phyloP scores from a whole-genome alignment of 805 yeast species.

The Yamadazyma insecticola region DNA sequence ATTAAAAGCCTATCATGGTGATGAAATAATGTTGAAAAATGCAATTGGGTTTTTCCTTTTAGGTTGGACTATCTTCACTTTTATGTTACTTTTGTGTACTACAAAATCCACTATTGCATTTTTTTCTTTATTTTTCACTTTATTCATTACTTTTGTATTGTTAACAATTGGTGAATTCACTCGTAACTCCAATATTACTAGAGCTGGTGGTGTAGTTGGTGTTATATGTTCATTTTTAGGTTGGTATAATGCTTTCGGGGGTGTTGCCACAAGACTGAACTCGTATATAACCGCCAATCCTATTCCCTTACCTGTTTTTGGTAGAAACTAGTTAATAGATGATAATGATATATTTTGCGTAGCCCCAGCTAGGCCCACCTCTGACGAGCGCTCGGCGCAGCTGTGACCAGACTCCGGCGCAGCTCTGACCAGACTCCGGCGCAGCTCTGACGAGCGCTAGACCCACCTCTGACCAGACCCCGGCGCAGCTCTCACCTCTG shows the following conservation, averaged over 20 bases:
- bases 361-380: no score
- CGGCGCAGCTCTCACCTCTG: no score
- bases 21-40: slow-evolving; percentile 32
- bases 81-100: slow-evolving; percentile 49
- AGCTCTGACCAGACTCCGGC: no score
- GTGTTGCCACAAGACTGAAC: slow-evolving; percentile 55
- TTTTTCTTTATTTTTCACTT: slow-evolving; percentile 49
- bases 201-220: slow-evolving; percentile 64
- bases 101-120: slow-evolving; percentile 63
- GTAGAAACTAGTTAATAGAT: not conserved
- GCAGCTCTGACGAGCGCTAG: no score
- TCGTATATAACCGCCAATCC: slow-evolving; percentile 53
- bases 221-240: slow-evolving; percentile 52
- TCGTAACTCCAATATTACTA: slow-evolving; percentile 33
- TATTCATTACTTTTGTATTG: slow-evolving; percentile 52
- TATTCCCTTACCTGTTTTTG: slow-evolving; percentile 39
- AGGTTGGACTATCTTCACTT: slow-evolving; percentile 64
- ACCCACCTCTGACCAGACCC: no score
- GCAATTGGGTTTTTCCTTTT: slow-evolving; percentile 58
- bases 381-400: no score
- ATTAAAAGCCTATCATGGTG: slow-evolving; percentile 41
- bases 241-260: slow-evolving; percentile 62
- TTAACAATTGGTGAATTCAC: slow-evolving; percentile 50
- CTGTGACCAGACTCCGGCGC: no score
- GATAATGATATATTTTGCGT: not conserved